These are phyloP conservation scores for Colletotrichum sp. DNA, from an alignment of 2,329 filamentous ascomycete species.

Conservation along the genomic window DNA sequence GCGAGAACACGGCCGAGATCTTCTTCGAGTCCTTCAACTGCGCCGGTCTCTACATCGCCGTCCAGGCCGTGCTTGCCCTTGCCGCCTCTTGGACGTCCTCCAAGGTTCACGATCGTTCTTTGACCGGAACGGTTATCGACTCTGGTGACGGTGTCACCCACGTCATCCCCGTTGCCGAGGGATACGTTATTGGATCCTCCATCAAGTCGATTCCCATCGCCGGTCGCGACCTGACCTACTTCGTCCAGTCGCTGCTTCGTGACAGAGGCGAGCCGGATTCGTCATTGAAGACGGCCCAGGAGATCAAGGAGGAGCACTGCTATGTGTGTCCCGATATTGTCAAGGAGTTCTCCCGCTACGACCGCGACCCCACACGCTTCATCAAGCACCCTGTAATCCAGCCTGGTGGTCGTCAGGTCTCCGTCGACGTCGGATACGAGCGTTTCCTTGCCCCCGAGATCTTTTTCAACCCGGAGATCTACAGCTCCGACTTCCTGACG, in stretches of 20 bases:
- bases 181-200: conserved; percentile 97
- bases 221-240: conserved; percentile 97
- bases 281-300: conserved; percentile 94
- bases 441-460: conserved; percentile 98
- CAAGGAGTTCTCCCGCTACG: conserved; percentile 95
- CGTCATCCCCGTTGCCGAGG: conserved; percentile 97
- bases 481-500: conserved; percentile 97
- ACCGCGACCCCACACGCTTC: conserved; percentile 90
- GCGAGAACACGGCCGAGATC: conserved; percentile 98
- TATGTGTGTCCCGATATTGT: conserved; percentile 99
- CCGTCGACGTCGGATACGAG: conserved; percentile 95
- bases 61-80: conserved; percentile 94
- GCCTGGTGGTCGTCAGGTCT: conserved; percentile 82
- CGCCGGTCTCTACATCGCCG: conserved; percentile 97
- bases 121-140: conserved; percentile 98
- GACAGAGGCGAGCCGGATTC: conserved; percentile 97
- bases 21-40: conserved; percentile 99
- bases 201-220: conserved; percentile 99
- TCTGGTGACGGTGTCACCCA: conserved; percentile 99
- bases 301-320: conserved; percentile 98
- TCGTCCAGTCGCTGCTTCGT: conserved; percentile 93
- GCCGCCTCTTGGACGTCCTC: conserved; percentile 98
- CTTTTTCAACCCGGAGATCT: conserved; percentile 99
- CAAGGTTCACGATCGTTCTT: conserved; percentile 93
- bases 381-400: conserved; percentile 87